Evolutionary conservation across 257 asterid genomes (phyloP).

Genomic region (Solanum paucissectum): DNA sequence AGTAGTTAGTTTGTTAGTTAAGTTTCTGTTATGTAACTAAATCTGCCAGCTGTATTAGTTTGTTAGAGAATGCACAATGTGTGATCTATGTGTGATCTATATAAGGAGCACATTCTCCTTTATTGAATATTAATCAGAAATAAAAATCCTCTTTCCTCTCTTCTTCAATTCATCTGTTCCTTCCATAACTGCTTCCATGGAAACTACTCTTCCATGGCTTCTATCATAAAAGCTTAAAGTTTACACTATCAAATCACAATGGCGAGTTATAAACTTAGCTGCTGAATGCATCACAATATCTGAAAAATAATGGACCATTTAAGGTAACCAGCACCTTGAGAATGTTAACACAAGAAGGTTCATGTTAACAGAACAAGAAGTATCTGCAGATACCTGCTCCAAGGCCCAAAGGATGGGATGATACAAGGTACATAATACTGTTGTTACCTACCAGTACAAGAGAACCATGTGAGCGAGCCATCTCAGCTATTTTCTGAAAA

Average conservation of each 20-base stretch:
- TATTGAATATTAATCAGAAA: too few species aligned
- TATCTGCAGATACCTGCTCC: not conserved
- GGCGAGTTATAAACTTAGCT: slow-evolving; percentile 82
- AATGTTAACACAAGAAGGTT: not conserved
- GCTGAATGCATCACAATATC: slow-evolving; percentile 22
- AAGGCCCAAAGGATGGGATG: not conserved
- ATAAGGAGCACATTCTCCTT: too few species aligned
- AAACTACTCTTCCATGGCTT: too few species aligned
- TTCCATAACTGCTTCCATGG: too few species aligned
- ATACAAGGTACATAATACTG: not conserved
- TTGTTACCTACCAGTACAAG: not conserved
- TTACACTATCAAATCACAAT: slow-evolving; percentile 41
- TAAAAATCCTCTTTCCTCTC: too few species aligned
- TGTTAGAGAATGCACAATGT: too few species aligned
- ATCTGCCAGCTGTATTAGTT: too few species aligned
- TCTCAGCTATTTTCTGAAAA: not conserved
- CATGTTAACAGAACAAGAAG: not conserved
- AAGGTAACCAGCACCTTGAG: not conserved
- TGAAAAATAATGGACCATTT: not conserved
- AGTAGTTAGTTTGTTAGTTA: too few species aligned
- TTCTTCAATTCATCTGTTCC: too few species aligned
- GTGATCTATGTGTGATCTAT: too few species aligned
- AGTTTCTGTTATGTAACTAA: too few species aligned
- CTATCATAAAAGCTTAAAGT: too few species aligned
- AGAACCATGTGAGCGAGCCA: not conserved